Evolutionary conservation across 1,284 basidiomycete species (phyloP), one percentile per base, ranked within the genome.

Genomic region (Apiotrichum gamsii): DNA sequence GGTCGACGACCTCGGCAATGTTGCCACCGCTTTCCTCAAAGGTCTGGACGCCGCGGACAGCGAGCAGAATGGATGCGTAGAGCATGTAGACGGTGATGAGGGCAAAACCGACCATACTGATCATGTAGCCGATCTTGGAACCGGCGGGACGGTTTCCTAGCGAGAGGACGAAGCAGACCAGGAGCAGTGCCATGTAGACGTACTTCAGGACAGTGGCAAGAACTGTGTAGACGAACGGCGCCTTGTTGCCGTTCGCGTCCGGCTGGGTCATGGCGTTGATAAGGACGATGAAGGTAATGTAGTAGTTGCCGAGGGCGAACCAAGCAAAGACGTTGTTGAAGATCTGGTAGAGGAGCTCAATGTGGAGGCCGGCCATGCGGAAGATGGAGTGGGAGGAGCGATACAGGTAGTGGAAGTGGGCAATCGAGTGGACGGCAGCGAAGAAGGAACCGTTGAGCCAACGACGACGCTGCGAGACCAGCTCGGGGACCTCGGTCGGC

Each of bases 401-500:
- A 72, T 95, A 95, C 45, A 96, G 81, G 64, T 94, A 91, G 60
- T 87, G 82, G 70, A 96, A 95, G 68, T 95, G 88, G 52, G 91
- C 77, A 2, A 84, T 85, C 48, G 84, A 84, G 73, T 96, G 89
- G 32, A 93, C 82, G 0, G 88, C 89, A 3, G 93, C 94, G 65
- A 94, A 94, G 80, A 97, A 96, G 6, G 89, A 93, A 5, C 94
- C 94, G 65, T 97, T 98, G 32, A 97, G 78, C 94, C 94, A 95
- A 50, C 91, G 83, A 45, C 91, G 80, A 47, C 91, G 83, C 67
- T 95, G 91, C 1, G 87, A 89, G 59, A 95, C 90, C 46, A 95
- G 74, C 67, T 94, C 90, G 0, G 90, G 85, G 5, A 90, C 83
- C 67, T 84, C 80, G 63, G 91, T 89, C 0, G 90, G 88, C 2